A percentile compares a stretch with the other conserved stretches of the same genome.
Conservation (phyloP, 2,329 filamentous ascomycete genomes). For the Pseudogymnoascus sp. region DNA sequence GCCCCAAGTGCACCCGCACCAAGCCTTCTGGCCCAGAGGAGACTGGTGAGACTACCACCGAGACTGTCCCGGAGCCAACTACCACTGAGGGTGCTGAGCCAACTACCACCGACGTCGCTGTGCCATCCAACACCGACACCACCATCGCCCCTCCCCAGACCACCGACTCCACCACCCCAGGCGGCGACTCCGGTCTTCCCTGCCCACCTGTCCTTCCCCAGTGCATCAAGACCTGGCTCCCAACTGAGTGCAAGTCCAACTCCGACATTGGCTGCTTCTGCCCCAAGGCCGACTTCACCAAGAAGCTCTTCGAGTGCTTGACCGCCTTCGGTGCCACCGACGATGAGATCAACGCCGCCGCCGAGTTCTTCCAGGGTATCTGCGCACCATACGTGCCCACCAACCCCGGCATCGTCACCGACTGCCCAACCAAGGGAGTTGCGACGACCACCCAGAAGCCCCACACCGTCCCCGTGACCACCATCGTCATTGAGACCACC, state of each 20-base stretch:
- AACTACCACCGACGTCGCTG: not conserved
- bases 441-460: constrained; percentile 45
- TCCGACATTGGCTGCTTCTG: constrained; percentile 81
- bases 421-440: constrained; percentile 38
- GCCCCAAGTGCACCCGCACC: constrained; percentile 23
- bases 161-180: constrained; percentile 9
- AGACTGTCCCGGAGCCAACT: constrained; percentile 2
- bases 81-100: not conserved
- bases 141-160: constrained; percentile 34
- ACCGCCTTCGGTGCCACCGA: constrained; percentile 64
- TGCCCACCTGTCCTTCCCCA: constrained; percentile 66
- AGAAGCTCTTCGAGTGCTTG: constrained; percentile 74
- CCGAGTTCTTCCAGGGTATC: constrained; percentile 84
- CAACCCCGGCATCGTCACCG: constrained; percentile 83
- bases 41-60: not conserved
- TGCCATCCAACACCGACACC: not conserved
- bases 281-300: constrained; percentile 66
- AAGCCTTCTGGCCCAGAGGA: not conserved
- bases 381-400: constrained; percentile 66
- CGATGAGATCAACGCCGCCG: constrained; percentile 59
- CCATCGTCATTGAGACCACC: constrained; percentile 42
- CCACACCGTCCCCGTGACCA: constrained; percentile 38
- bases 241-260: constrained; percentile 73
- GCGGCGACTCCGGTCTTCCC: constrained; percentile 10
- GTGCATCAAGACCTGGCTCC: constrained; percentile 89